Evolutionary conservation across 495 filamentous ascomycete genomes (phyloP).

Genomic region (Daldinia vernicosa): DNA sequence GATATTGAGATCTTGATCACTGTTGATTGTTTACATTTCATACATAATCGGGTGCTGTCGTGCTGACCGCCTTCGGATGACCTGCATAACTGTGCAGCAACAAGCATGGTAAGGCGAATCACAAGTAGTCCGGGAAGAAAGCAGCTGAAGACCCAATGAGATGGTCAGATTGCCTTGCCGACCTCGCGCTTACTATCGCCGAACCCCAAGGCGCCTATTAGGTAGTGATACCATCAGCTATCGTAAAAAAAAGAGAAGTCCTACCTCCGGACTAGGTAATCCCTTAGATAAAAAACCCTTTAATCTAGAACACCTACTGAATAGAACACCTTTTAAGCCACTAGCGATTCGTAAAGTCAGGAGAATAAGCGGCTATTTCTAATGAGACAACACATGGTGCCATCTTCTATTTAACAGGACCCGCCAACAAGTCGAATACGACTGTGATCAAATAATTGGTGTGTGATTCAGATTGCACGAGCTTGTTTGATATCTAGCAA

Average conservation of each 20-base stretch:
- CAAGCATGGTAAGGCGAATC: conserved; percentile 21
- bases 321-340: conserved; percentile 7
- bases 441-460: conserved; percentile 38
- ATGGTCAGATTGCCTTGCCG: conserved; percentile 9
- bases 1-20: conserved; percentile 24
- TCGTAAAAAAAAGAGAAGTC: conserved; percentile 31
- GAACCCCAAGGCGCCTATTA: conserved; percentile 31
- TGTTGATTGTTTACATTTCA: conserved; percentile 35
- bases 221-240: conserved; percentile 36
- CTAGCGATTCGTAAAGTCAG: conserved; percentile 25
- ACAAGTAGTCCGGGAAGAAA: conserved; percentile 16
- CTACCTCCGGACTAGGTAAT: conserved; percentile 26
- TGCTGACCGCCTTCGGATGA: conserved; percentile 37
- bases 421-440: conserved; percentile 18
- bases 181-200: conserved; percentile 35
- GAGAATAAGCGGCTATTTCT: conserved; percentile 32
- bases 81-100: conserved; percentile 24
- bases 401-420: conserved; percentile 18
- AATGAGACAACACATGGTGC: conserved; percentile 21
- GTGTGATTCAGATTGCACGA: conserved; percentile 40
- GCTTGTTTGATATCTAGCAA: conserved; percentile 39
- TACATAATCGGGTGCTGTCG: conserved; percentile 20
- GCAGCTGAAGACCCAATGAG: conserved; percentile 24
- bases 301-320: conserved; percentile 4
- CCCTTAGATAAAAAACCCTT: conserved; percentile 17